Conservation (phyloP, 768 basidiomycete species). For the Russula brevipes region DNA sequence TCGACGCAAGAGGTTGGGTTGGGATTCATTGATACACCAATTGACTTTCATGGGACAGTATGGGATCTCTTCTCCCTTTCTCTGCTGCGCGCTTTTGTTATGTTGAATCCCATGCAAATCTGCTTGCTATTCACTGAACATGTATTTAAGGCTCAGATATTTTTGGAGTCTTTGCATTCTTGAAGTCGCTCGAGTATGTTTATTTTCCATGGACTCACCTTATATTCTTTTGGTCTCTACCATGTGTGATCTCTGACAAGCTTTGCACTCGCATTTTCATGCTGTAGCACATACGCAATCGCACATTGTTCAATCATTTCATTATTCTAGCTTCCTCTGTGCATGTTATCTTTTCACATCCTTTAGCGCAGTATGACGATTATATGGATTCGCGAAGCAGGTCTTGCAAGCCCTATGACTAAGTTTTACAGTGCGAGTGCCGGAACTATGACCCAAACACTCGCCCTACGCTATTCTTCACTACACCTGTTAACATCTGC, state of each 20-base stretch:
- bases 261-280: slow-evolving; percentile 18
- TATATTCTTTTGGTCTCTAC: slow-evolving; percentile 10
- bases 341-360: slow-evolving; percentile 3
- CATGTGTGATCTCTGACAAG: slow-evolving; percentile 18
- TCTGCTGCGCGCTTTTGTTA: not conserved
- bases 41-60: not conserved
- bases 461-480: slow-evolving; percentile 75
- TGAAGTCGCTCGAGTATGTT: not conserved
- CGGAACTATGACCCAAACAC: slow-evolving; percentile 51
- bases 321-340: not conserved
- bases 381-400: not conserved
- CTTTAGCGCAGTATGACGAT: not conserved
- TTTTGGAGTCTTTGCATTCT: not conserved
- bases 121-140: not conserved
- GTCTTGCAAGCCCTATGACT: not conserved
- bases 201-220: slow-evolving; percentile 22
- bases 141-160: not conserved
- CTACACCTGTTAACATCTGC: slow-evolving; percentile 72
- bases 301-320: slow-evolving; percentile 7
- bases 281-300: slow-evolving; percentile 21
- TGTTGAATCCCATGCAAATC: not conserved
- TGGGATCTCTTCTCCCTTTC: not conserved
- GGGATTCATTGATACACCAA: slow-evolving; percentile 40
- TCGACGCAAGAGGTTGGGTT: slow-evolving; percentile 79
- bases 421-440: not conserved